phyloP scores from a whole-genome alignment of 441 rosid genomes.

The Erodium chrysanthum region DNA sequence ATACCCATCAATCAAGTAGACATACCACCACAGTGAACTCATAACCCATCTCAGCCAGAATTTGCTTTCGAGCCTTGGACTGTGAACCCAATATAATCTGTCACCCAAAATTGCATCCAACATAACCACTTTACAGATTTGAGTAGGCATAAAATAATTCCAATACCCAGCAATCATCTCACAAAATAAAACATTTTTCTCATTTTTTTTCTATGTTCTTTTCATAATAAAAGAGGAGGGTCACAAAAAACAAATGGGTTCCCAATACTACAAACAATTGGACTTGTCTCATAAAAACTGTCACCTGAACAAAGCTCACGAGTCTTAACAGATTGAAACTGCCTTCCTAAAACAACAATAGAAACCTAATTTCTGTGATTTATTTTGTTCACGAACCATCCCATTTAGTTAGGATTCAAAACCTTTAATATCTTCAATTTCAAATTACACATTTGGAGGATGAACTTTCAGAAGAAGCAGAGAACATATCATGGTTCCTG shows the following conservation, averaged over 20 bases:
- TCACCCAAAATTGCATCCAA: conserved; percentile 3
- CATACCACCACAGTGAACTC: conserved; percentile 43
- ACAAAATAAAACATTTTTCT: not conserved
- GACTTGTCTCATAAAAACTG: too few species aligned
- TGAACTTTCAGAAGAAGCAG: not conserved
- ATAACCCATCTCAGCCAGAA: conserved; percentile 57
- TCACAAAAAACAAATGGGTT: too few species aligned
- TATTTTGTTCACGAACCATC: not conserved
- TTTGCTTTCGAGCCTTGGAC: conserved; percentile 46
- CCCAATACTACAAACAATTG: too few species aligned
- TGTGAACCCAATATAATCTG: conserved; percentile 59
- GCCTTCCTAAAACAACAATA: too few species aligned
- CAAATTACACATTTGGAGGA: not conserved
- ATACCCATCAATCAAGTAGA: not conserved
- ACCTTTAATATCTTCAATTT: not conserved
- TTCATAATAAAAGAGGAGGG: too few species aligned
- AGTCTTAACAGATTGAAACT: too few species aligned
- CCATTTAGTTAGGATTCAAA: not conserved
- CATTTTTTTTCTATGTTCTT: too few species aligned
- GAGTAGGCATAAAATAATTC: not conserved
- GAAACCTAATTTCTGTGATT: too few species aligned
- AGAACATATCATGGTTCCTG: not conserved
- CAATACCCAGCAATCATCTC: not conserved
- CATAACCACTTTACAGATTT: not conserved
- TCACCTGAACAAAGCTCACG: too few species aligned